Percentiles rank a stretch among this genome's conserved stretches.
These are phyloP conservation scores for Candida verbasci DNA, from an alignment of 805 yeast genomes.

Conservation along the genomic window DNA sequence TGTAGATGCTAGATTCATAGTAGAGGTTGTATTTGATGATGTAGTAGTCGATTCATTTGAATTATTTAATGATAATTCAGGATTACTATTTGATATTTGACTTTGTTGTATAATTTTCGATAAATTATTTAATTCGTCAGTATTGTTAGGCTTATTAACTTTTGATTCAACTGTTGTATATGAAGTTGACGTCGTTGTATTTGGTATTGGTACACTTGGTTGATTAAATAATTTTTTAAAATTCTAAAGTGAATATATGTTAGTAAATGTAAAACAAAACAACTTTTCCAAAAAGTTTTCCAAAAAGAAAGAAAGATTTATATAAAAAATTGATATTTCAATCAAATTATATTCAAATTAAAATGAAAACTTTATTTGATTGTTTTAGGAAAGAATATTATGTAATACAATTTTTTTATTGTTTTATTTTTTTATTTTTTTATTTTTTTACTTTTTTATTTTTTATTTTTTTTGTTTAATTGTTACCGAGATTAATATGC, in stretches of 20 bases:
- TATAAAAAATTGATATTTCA: not conserved
- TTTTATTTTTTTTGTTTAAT: too few relatives aligned
- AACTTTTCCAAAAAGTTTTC: too few relatives aligned
- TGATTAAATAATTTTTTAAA: conserved; percentile 7
- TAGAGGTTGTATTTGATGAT: not conserved
- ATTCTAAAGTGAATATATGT: conserved; percentile 5
- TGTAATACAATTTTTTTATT: too few relatives aligned
- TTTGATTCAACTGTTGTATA: conserved; percentile 8
- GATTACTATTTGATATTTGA: not conserved
- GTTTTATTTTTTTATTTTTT: too few relatives aligned
- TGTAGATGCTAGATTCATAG: not conserved
- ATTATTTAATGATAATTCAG: not conserved
- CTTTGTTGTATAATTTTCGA: not conserved
- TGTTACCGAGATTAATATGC: too few relatives aligned
- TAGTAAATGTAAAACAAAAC: too few relatives aligned
- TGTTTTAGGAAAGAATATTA: too few relatives aligned
- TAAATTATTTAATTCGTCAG: not conserved
- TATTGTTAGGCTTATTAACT: not conserved
- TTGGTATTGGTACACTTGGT: too few relatives aligned
- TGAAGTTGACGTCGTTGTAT: conserved; percentile 5
- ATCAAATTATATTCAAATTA: not conserved
- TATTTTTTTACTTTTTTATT: too few relatives aligned
- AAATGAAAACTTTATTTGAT: too few relatives aligned
- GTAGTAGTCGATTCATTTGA: not conserved
- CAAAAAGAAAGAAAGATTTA: too few relatives aligned